Evolutionary conservation across 2,329 filamentous ascomycete species (phyloP).

Genomic region (Cercospora citrullina): DNA sequence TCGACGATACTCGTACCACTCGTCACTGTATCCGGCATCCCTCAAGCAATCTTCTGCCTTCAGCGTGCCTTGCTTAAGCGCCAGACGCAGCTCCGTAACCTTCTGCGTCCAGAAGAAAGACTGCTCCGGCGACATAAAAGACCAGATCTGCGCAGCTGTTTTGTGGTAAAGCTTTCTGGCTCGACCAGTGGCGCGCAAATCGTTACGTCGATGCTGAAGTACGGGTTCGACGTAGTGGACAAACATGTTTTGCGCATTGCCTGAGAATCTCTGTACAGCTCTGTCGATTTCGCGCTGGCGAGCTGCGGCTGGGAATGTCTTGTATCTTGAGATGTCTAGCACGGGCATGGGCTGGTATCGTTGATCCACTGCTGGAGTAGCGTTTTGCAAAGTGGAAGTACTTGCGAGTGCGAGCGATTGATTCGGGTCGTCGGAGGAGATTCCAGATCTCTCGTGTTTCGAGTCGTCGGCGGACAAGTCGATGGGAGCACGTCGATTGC

Average conservation of each 20-base stretch:
- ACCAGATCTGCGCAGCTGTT: slow-evolving; percentile 23
- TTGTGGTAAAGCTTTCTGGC: slow-evolving; percentile 19
- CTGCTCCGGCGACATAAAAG: slow-evolving; percentile 1
- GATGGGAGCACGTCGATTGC: background rate
- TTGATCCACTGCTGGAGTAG: background rate
- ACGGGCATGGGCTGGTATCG: slow-evolving; percentile 5
- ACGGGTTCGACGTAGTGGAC: slow-evolving; percentile 20
- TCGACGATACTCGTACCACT: slow-evolving; percentile 17
- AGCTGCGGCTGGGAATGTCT: slow-evolving; percentile 17
- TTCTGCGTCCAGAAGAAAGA: slow-evolving; percentile 24
- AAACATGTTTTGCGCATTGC: slow-evolving; percentile 25
- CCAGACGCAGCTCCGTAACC: slow-evolving; percentile 11
- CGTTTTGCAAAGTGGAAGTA: background rate
- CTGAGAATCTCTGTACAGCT: slow-evolving; percentile 18
- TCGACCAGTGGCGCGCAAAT: slow-evolving; percentile 2
- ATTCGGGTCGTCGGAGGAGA: background rate
- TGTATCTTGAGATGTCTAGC: background rate
- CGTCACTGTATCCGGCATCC: slow-evolving; percentile 20
- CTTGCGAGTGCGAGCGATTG: background rate
- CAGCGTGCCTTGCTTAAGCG: slow-evolving; percentile 14
- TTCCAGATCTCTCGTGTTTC: background rate
- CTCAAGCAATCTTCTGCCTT: slow-evolving; percentile 14
- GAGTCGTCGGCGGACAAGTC: background rate
- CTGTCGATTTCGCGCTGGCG: slow-evolving; percentile 17
- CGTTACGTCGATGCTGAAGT: slow-evolving; percentile 15